Percentiles rank a stretch among this genome's conserved stretches.
These are phyloP conservation scores for Aspergillus haitiensis DNA, from an alignment of 495 filamentous ascomycete genomes.

Conservation along the genomic window DNA sequence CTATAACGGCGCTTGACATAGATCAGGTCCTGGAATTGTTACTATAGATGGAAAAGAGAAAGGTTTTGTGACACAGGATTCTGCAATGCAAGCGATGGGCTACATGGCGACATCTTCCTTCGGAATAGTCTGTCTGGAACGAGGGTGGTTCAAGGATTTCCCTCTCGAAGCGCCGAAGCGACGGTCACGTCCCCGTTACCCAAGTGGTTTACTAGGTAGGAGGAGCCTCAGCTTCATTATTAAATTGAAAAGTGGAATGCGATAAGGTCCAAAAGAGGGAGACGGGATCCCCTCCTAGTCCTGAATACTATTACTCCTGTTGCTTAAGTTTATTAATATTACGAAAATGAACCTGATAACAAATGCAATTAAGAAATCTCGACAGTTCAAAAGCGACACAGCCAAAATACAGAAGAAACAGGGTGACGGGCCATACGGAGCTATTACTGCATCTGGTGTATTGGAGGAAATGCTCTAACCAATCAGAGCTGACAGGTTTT, in stretches of 20 bases:
- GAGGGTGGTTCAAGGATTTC: not conserved
- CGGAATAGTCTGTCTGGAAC: not conserved
- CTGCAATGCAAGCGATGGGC: not conserved
- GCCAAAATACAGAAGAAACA: not conserved
- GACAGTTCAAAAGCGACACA: too few relatives aligned
- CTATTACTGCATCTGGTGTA: not conserved
- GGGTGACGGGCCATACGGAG: not conserved
- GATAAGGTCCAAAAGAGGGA: too few relatives aligned
- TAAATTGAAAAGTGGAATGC: too few relatives aligned
- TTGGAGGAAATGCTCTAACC: not conserved
- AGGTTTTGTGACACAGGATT: not conserved
- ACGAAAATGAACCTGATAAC: too few relatives aligned
- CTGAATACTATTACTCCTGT: too few relatives aligned
- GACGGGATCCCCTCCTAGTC: too few relatives aligned
- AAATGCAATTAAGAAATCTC: too few relatives aligned
- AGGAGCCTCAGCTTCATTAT: not conserved
- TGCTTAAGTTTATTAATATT: too few relatives aligned
- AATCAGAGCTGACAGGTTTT: constrained; percentile 9
- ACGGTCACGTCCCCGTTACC: not conserved
- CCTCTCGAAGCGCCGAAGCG: not conserved
- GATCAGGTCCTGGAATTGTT: not conserved
- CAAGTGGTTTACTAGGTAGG: not conserved
- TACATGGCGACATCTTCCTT: not conserved
- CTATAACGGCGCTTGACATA: too few relatives aligned
- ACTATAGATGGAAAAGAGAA: not conserved